Base-by-base conservation (phyloP, 768 basidiomycete genomes). In the Krasilnikovozyma curviuscula region DNA sequence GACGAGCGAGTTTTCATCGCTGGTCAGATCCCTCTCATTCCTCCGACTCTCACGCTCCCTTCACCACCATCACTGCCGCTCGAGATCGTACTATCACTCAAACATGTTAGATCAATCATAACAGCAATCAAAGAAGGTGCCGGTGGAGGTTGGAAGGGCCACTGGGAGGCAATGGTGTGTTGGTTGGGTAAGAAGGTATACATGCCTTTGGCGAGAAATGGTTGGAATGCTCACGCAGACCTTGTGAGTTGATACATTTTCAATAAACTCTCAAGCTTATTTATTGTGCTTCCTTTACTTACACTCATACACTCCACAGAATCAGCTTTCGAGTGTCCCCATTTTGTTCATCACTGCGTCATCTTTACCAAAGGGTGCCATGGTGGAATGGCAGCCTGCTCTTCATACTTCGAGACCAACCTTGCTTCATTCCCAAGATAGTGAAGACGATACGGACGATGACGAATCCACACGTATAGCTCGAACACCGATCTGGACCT, bases 21-120 rank as follows among this genome's bases (percentile, higher is more conserved):
- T 1, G 93, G 93, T 3, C 93, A 98, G 61, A 97, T 98, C 39
- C 85, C 85, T 0, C 69, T 98, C 19, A 68, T 88, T 27, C 91
- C 93, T 0, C 67, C 76, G 39, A 75, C 68, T 39, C 68, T 95
- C 25, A 60, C 70, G 2, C 67, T 97, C 3, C 79, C 88, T 8
- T 64, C 69, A 2, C 73, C 78, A 0, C 13, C 52, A 3, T 77
- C 71, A 9, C 60, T 83, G 44, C 65, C 73, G 0, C 57, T 67
- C 10, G 84, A 97, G 64, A 70, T 74, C 1, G 79, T 81, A 1
- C 68, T 97, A 7, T 71, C 74, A 1, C 71, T 77, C 34, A 89
- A 95, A 57, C 93, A 98, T 60, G 77, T 78, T 2, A 61, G 69
- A 8, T 74, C 83, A 38, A 72, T 97, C 25, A 64, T 72, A 0